Evolutionary conservation across 768 basidiomycete genomes (phyloP), one percentile per base, ranked within the genome.

Genomic region (Termitomyces heimii): DNA sequence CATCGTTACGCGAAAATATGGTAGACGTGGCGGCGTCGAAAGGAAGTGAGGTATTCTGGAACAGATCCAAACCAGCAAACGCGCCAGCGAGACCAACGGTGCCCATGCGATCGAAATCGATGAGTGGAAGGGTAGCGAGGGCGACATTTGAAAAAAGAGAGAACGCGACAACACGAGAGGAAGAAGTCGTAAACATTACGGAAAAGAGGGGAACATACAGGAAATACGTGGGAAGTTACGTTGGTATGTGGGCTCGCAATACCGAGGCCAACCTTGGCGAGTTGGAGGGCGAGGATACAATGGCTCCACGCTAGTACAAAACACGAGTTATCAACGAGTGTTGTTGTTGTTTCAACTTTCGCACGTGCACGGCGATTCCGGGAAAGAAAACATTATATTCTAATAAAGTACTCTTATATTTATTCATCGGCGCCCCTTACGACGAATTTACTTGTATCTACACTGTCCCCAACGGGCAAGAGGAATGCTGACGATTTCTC

Each of bases 61-160:
- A 86, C 57, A 94, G 66, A 67, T 88, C 88, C 60, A 99, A 76
- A 45, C 94, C 96, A 24, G 88, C 82, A 67, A 98, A 99, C 34
- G 89, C 79, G 56, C 96, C 96, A 28, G 87, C 85, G 42, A 98
- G 78, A 56, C 86, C 94, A 50, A 98, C 94, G 54, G 80, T 86
- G 61, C 96, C 96, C 92, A 99, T 95, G 53, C 88, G 86, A 66
- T 79, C 68, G 62, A 77, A 77, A 62, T 78, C 76, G 64, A 79
- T 73, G 58, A 71, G 68, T 52, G 76, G 76, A 53, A 74, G 57
- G 56, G 73, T 61, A 24, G 73, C 75, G 55, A 63, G 62, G 49
- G 65, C 71, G 53, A 56, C 70, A 72, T 71, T 62, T 58, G 59
- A 47, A 46, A 61, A 57, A 44, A 63, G 40, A 45, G 45, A 52